A percentile compares a stretch with the other conserved stretches of the same genome.
These are phyloP conservation scores for Cairneyella variabilis DNA, from an alignment of 495 filamentous ascomycete genomes.

Conservation along the genomic window DNA sequence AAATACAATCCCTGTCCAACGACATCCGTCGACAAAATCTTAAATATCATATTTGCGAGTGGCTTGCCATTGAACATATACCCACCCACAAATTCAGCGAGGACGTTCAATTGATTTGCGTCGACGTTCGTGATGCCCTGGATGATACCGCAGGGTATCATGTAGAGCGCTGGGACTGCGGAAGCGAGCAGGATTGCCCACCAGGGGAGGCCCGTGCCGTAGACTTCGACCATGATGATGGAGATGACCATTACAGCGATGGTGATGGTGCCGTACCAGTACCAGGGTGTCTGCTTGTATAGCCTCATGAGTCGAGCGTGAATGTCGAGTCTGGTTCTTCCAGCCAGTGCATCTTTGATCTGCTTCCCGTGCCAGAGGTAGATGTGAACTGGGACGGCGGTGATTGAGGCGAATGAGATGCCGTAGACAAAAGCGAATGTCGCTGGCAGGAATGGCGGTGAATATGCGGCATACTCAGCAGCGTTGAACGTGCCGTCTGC, in stretches of 20 bases:
- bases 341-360: constrained; percentile 27
- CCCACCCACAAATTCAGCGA: constrained; percentile 61
- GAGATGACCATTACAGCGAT: constrained; percentile 52
- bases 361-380: constrained; percentile 60
- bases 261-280: constrained; percentile 51
- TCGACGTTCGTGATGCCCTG: constrained; percentile 64
- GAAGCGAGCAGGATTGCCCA: constrained; percentile 63
- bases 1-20: constrained; percentile 53
- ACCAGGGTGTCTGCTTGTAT: constrained; percentile 53
- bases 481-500: constrained; percentile 45
- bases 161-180: constrained; percentile 46
- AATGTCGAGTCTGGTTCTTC: constrained; percentile 8
- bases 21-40: constrained; percentile 56
- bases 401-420: constrained; percentile 64
- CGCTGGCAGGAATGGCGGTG: constrained; percentile 58
- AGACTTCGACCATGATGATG: constrained; percentile 57
- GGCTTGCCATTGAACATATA: constrained; percentile 59
- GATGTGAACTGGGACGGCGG: constrained; percentile 60
- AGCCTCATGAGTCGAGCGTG: constrained; percentile 41
- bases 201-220: constrained; percentile 58
- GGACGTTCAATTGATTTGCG: constrained; percentile 55
- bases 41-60: constrained; percentile 63
- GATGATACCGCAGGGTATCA: constrained; percentile 52
- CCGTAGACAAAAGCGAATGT: constrained; percentile 62
- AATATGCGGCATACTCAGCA: constrained; percentile 53